Base-by-base conservation (phyloP, 805 yeast genomes). In the Teunomyces gatunensis region DNA sequence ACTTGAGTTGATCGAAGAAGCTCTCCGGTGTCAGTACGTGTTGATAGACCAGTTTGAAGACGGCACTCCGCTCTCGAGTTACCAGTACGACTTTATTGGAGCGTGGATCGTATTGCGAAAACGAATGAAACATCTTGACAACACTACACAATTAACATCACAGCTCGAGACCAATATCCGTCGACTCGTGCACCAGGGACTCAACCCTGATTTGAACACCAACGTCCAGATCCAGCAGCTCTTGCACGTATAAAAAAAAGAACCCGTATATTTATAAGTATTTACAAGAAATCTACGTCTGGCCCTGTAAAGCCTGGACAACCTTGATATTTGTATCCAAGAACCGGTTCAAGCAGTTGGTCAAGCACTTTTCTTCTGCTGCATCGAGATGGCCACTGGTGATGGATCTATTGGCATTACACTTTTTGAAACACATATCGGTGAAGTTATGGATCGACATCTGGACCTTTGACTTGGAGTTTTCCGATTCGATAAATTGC, bases 361-460 rank as follows among this genome's bases (percentile, higher is more conserved):
- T 69, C 62, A 91, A 70, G 65, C 97, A 91, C 30, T 73, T 67
- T 55, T 85, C 87, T 67, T 91, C 97, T 47, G 65, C 65, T 2
- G 69, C 45, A 52, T 75, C 74, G 54, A 90, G 72, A 41, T 73
- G 74, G 27, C 78, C 78, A 48, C 72, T 67, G 42, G 73, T 68
- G 44, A 80, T 71, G 13, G 74, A 66, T 47, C 47, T 61, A 51
- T 68, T 63, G 42, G 72, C 69, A 45, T 89, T 78, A 67, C 98
- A 91, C 69, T 87, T 87, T 64, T 85, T 87, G 77, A 89, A 91
- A 65, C 98, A 91, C 75, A 85, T 76, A 62, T 89, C 91, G 23
- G 97, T 90, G 78, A 89, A 89, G 59, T 78, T 81, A 65, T 91
- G 96, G 51, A 91, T 87, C 29, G 95, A 82, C 71, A 80, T 78